Evolutionary conservation across 2,329 filamentous ascomycete genomes (phyloP), one percentile per base, ranked within the genome.

Genomic region (Biscogniauxia mediterranea): DNA sequence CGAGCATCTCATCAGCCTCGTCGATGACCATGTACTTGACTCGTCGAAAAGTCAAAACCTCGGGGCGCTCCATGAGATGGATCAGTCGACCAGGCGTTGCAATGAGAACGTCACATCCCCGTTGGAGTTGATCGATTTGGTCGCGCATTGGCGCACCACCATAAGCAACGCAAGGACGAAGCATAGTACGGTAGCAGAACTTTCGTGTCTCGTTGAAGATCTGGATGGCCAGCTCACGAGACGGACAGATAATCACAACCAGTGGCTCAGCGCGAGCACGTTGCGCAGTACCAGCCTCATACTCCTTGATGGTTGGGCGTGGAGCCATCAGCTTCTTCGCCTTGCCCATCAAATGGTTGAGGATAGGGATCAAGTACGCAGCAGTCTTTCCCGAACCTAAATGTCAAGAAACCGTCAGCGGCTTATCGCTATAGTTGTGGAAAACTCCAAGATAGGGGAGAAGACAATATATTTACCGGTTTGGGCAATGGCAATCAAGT

Each of bases 311-410:
- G 64, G 89, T 87, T 0, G 93, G 92, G 4, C 93, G 90, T 52
- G 87, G 83, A 5, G 91, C 93, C 1, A 89, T 89, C 6, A 97
- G 79, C 77, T 93, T 93, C 78, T 93, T 95, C 5, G 91, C 92
- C 78, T 98, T 98, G 25, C 95, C 95, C 92, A 98, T 97, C 21
- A 99, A 79, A 74, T 91, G 90, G 62, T 93, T 96, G 56, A 98
- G 72, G 62, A 96, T 91, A 0, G 95, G 95, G 59, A 97, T 86
- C 4, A 99, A 78, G 72, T 95, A 99, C 0, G 95, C 93, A 0
- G 91, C 94, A 0, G 95, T 99, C 81, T 99, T 99, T 57, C 95
- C 95, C 25, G 94, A 98, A 20, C 95, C 94, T 97, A 56, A 55
- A 23, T 23, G 23, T 5, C 64, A 51, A 20, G 53, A 11, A 49